phyloP scores from a whole-genome alignment of 169 alveolate species.

The Theileria orientalis region DNA sequence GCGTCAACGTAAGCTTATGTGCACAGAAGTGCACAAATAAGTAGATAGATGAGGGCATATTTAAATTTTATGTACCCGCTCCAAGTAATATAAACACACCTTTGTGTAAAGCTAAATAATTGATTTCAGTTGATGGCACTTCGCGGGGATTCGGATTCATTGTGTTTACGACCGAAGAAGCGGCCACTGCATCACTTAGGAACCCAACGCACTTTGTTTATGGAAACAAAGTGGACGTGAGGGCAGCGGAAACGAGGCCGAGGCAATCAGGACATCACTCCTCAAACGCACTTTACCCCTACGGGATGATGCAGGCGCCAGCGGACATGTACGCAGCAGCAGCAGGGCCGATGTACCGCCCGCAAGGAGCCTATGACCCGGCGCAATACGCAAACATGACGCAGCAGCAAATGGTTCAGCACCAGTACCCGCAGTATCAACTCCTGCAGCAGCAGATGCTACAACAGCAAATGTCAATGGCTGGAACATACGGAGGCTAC shows the following conservation, averaged over 20 bases:
- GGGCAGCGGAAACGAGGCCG: constrained; percentile 58
- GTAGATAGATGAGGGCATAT: no score
- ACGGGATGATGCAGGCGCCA: constrained; percentile 8
- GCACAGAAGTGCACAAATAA: no score
- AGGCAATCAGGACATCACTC: constrained; percentile 6
- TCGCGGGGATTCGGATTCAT: constrained; percentile 63
- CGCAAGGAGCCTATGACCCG: constrained; percentile 31
- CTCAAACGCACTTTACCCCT: constrained; percentile 1
- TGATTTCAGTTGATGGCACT: constrained; percentile 47
- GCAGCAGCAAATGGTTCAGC: constrained; percentile 26
- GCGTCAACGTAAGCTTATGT: constrained; percentile 34
- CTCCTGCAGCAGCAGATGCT: constrained; percentile 29
- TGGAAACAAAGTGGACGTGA: constrained; percentile 59
- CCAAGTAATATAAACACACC: no score
- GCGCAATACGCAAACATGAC: constrained; percentile 21
- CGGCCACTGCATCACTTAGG: constrained; percentile 38
- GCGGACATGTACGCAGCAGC: constrained; percentile 14
- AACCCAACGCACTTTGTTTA: constrained; percentile 61
- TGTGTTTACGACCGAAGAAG: constrained; percentile 46
- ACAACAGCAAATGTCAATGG: constrained; percentile 32
- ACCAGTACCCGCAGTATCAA: constrained; percentile 25
- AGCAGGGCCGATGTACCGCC: constrained; percentile 1
- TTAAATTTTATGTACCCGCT: no score
- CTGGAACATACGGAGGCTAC: constrained; percentile 18
- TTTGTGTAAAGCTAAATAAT: no score